phyloP scores from a whole-genome alignment of 345 rosid genomes.

The Populus tremula region DNA sequence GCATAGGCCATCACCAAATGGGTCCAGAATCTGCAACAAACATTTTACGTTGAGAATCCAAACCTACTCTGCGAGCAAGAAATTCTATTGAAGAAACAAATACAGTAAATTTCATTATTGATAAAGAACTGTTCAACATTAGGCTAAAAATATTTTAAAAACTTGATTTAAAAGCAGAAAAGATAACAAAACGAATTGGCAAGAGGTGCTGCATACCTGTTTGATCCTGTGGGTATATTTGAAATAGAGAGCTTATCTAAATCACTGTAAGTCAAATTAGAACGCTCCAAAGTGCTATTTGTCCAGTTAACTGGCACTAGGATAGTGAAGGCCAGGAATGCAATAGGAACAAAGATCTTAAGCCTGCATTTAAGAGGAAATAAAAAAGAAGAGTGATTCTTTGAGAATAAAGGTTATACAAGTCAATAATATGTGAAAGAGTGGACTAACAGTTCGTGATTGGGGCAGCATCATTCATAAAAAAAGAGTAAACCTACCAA shows the following conservation, averaged over 20 bases:
- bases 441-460: neutral
- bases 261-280: constrained; percentile 55
- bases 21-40: constrained; percentile 75
- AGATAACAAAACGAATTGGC: neutral
- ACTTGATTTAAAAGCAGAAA: neutral
- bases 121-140: neutral
- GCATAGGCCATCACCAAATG: constrained; percentile 86
- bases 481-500: neutral
- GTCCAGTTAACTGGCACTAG: constrained; percentile 93
- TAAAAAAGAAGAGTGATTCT: neutral
- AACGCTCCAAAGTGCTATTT: constrained; percentile 53
- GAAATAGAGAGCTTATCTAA: constrained; percentile 89
- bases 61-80: neutral
- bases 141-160: neutral
- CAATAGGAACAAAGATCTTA: constrained; percentile 77
- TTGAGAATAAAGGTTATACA: neutral
- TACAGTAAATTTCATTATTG: no score
- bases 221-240: constrained; percentile 72
- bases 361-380: constrained; percentile 50
- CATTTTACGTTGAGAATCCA: neutral
- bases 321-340: constrained; percentile 61
- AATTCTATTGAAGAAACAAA: neutral
- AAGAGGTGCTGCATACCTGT: constrained; percentile 41
- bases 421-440: neutral
- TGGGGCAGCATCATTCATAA: neutral